phyloP scores from a whole-genome alignment of 352 stramenopile genomes.

The Pilasporangium apinafurcum region DNA sequence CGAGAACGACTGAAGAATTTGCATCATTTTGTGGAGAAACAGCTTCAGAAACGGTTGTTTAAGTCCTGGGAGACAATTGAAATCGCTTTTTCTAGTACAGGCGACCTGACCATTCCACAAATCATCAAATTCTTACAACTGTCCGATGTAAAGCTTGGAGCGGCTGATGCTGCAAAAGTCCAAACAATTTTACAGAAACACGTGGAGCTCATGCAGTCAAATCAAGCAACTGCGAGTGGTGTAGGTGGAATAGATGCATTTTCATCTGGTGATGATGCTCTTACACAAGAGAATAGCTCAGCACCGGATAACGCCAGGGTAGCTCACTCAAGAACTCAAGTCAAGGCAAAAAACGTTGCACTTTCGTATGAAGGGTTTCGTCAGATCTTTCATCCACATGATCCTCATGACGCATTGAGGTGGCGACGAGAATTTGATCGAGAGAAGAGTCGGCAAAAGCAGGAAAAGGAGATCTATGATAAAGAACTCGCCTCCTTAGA shows the following conservation, averaged over 20 bases:
- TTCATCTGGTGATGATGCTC: neutral
- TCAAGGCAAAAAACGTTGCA: conserved; percentile 8
- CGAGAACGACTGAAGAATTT: conserved; percentile 52
- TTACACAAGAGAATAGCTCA: neutral
- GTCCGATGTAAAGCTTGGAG: conserved; percentile 61
- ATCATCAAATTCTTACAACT: conserved; percentile 69
- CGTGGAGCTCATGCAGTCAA: neutral
- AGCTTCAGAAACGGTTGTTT: conserved; percentile 62
- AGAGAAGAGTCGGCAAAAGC: conserved; percentile 35
- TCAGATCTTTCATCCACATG: conserved; percentile 54
- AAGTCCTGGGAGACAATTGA: conserved; percentile 71
- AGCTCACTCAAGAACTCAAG: no score
- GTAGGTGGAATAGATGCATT: neutral
- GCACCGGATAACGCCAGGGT: no score
- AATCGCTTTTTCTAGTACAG: conserved; percentile 54
- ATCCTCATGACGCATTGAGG: conserved; percentile 29
- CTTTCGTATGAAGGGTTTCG: conserved; percentile 64
- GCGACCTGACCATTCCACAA: conserved; percentile 53
- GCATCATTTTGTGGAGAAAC: conserved; percentile 52
- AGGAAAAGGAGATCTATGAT: conserved; percentile 71
- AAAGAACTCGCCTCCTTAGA: conserved; percentile 58
- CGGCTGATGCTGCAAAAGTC: conserved; percentile 46
- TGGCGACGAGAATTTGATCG: conserved; percentile 74
- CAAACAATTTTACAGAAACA: conserved; percentile 56
- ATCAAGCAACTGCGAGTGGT: neutral